Evolutionary conservation across 2,329 filamentous ascomycete species (phyloP).

Genomic region (Akanthomyces uredinophilus): DNA sequence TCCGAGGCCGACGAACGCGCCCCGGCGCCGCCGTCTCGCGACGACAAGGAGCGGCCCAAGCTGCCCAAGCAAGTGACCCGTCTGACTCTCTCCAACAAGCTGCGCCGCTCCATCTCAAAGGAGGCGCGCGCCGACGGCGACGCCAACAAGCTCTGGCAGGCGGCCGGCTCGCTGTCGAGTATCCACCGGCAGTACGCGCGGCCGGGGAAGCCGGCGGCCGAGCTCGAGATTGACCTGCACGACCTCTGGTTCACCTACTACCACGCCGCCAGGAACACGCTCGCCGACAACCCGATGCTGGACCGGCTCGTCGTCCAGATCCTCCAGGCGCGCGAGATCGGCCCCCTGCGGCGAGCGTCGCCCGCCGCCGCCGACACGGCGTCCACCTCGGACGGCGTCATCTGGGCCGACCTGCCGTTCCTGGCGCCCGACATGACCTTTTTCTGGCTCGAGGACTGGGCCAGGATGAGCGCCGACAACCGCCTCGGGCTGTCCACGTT

Average conservation of each 20-base stretch:
- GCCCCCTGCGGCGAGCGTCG: neutral
- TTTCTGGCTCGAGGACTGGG: constrained; percentile 2
- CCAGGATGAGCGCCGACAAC: neutral
- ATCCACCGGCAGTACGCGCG: neutral
- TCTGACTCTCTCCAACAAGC: neutral
- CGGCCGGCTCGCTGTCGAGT: neutral
- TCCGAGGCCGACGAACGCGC: too few relatives aligned
- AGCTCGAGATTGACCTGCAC: constrained; percentile 4
- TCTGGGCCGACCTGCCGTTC: neutral
- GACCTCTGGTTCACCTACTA: constrained; percentile 10
- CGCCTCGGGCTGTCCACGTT: neutral
- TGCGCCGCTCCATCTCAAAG: neutral
- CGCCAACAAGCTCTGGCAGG: neutral
- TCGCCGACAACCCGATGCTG: neutral
- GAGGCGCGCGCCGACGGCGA: neutral
- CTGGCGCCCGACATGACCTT: neutral
- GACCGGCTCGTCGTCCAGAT: constrained; percentile 4
- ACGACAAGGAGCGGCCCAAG: too few relatives aligned
- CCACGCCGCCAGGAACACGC: neutral
- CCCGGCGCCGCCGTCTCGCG: too few relatives aligned
- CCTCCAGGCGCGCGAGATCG: neutral
- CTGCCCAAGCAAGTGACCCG: neutral
- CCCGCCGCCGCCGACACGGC: neutral
- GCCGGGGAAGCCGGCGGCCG: neutral
- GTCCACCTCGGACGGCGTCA: neutral